phyloP scores from a whole-genome alignment of 257 asterid species.

The Agastache rugosa region DNA sequence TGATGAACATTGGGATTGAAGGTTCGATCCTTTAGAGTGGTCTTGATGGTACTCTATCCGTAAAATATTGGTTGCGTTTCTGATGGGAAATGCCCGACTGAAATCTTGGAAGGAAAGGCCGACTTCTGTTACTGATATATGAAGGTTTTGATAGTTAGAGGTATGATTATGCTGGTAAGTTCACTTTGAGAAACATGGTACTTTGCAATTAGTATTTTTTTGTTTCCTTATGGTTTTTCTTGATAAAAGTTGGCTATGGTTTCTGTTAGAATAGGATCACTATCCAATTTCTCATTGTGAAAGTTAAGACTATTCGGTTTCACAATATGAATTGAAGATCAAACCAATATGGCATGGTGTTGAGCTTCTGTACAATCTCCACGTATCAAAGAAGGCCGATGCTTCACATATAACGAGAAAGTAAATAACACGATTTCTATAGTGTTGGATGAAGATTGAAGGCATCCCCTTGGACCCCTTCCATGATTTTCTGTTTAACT shows the following conservation, averaged over 20 bases:
- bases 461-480: not conserved
- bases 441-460: not conserved
- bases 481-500: not conserved
- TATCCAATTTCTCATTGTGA: not conserved
- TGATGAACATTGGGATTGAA: not conserved
- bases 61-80: not conserved
- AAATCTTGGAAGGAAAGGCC: not conserved
- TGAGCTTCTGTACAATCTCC: conserved; percentile 11
- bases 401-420: not conserved
- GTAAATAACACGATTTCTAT: not conserved
- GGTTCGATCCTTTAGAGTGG: not conserved
- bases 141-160: not conserved
- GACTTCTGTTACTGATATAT: not conserved
- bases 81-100: conserved; percentile 1
- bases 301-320: not conserved
- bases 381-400: not conserved
- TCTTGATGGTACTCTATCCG: not conserved
- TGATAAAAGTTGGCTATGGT: not conserved
- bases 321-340: not conserved
- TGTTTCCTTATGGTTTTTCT: not conserved
- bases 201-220: not conserved
- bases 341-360: not conserved
- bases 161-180: not conserved
- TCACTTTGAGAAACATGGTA: not conserved
- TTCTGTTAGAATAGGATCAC: not conserved